Base-by-base conservation (phyloP, 805 yeast species). In the Metschnikowia drakensbergensis region DNA sequence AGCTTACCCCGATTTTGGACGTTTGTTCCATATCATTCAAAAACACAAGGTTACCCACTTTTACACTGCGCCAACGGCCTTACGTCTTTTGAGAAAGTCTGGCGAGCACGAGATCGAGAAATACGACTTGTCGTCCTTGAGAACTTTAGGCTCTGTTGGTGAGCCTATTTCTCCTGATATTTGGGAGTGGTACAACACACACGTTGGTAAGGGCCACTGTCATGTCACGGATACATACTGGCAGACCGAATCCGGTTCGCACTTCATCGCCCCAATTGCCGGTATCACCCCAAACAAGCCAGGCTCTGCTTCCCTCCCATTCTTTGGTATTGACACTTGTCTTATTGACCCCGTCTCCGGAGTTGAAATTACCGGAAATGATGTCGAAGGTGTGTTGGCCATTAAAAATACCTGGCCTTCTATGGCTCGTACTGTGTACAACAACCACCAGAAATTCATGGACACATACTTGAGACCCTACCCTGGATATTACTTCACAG, bases 161-260 rank as follows among this genome's bases (percentile, higher is more conserved):
- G 94, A 86, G 66, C 94, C 94, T 58, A 86, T 86, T 59, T 85
- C 90, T 37, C 84, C 90, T 35, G 94, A 86, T 61, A 84, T 86
- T 53, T 86, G 94, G 94, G 89, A 85, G 64, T 86, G 94, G 94
- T 86, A 84, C 66, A 79, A 81, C 62, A 84, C 83, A 54, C 74
- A 77, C 58, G 80, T 86, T 59, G 94, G 92, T 60, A 79, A 80
- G 63, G 78, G 80, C 46, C 72, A 83, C 65, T 80, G 86, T 59
- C 84, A 86, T 64, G 80, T 87, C 53, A 75, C 84, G 60, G 96
- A 87, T 68, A 87, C 96, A 33, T 86, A 86, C 75, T 87, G 95
- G 95, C 91, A 86, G 74, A 87, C 96, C 3, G 96, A 87, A 68
- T 81, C 88, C 11, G 94, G 94, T 39, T 82, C 91, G 42, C 94